A percentile compares a stretch with the other conserved stretches of the same genome.
Evolutionary conservation across 495 filamentous ascomycete genomes (phyloP).

Genomic region (Aspergillus wentii): DNA sequence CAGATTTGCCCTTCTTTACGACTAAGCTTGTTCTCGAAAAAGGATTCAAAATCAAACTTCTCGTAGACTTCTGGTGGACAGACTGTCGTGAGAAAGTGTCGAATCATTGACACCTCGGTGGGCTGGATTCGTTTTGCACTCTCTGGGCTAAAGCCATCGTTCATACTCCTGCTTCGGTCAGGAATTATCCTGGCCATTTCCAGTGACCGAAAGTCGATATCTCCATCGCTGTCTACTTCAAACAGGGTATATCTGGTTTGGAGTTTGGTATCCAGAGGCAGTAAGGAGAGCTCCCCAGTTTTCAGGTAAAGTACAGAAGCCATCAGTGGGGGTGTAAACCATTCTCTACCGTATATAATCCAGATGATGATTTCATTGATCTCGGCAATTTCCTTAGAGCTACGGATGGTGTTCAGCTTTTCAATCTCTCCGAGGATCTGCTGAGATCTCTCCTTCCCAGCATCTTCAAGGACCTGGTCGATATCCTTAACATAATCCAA

Average conservation of each 20-base stretch:
- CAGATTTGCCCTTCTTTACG: conserved; percentile 9
- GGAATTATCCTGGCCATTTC: conserved; percentile 14
- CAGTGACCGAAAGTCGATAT: conserved; percentile 17
- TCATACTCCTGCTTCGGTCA: conserved; percentile 1
- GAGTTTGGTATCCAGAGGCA: conserved; percentile 29
- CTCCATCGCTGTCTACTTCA: conserved; percentile 27
- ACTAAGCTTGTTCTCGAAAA: conserved; percentile 25
- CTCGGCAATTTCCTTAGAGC: conserved; percentile 30
- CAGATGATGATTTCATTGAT: conserved; percentile 37
- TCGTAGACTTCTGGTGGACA: conserved; percentile 26
- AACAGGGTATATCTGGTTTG: conserved; percentile 32
- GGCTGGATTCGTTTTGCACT: conserved; percentile 4
- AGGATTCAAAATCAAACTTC: conserved; percentile 31
- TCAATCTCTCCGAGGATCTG: conserved; percentile 31
- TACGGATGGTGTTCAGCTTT: conserved; percentile 27
- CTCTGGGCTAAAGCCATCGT: not conserved
- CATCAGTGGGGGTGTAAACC: conserved; percentile 14
- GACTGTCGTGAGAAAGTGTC: conserved; percentile 29
- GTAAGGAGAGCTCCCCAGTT: conserved; percentile 22
- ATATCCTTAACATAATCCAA: conserved; percentile 34
- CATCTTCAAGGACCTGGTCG: conserved; percentile 26
- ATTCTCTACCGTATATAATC: conserved; percentile 25
- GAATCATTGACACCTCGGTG: conserved; percentile 25
- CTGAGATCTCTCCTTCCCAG: conserved; percentile 27
- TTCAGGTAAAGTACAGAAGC: conserved; percentile 14